These are phyloP conservation scores for Xylona heveae DNA, from an alignment of 495 filamentous ascomycete species.

Conservation along the genomic window DNA sequence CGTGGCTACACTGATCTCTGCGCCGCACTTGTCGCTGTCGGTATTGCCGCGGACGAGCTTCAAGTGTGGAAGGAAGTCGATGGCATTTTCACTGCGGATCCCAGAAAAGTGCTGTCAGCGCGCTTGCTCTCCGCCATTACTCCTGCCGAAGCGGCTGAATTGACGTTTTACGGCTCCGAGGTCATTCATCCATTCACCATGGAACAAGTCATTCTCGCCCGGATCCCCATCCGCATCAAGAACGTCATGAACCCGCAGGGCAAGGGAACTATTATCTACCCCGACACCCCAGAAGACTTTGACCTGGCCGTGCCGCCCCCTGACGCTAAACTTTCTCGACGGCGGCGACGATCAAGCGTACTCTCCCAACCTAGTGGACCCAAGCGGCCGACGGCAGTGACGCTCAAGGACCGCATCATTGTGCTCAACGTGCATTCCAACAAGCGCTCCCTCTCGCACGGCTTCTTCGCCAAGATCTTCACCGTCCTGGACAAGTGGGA, in stretches of 20 bases:
- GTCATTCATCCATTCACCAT: conserved; percentile 98
- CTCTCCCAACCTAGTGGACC: conserved; percentile 25
- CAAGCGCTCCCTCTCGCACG: conserved; percentile 67
- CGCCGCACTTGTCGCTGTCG: conserved; percentile 63
- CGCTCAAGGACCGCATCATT: conserved; percentile 80
- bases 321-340: conserved; percentile 24
- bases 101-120: conserved; percentile 71
- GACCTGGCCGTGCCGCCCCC: conserved; percentile 23
- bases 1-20: conserved; percentile 84
- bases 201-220: conserved; percentile 88
- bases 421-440: conserved; percentile 93
- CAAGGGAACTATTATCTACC: conserved; percentile 69
- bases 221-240: conserved; percentile 90
- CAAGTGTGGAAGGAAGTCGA: conserved; percentile 92
- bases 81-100: conserved; percentile 78
- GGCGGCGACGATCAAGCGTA: conserved; percentile 24
- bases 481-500: conserved; percentile 57
- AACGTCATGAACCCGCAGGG: conserved; percentile 90
- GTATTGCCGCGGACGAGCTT: conserved; percentile 52
- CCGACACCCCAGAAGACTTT: conserved; percentile 23
- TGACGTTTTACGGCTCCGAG: conserved; percentile 84
- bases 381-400: conserved; percentile 76
- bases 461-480: conserved; percentile 84
- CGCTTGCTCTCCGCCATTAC: conserved; percentile 56
- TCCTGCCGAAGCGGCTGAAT: conserved; percentile 70